Conservation (phyloP, 768 basidiomycete species). For the Mycena galericulata region DNA sequence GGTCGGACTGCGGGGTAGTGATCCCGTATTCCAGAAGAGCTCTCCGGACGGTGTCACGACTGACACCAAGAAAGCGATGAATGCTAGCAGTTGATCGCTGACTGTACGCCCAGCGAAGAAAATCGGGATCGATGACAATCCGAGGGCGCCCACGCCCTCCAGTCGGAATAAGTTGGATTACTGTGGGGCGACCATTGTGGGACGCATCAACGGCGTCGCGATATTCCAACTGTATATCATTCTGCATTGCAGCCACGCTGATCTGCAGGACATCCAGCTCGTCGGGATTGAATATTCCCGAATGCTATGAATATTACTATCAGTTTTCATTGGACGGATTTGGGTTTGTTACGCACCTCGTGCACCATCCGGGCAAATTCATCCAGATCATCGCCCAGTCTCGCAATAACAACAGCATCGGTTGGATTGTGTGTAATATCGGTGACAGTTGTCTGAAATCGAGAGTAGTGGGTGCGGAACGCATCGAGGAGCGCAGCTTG, state of each 20-base stretch:
- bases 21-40: slow-evolving; percentile 40
- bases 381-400: slow-evolving; percentile 4
- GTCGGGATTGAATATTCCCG: background rate
- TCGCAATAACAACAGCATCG: background rate
- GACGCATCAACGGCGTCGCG: slow-evolving; percentile 14
- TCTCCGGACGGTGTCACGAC: slow-evolving; percentile 31
- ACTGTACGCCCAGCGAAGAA: slow-evolving; percentile 37
- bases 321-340: background rate
- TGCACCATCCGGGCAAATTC: background rate
- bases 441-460: background rate
- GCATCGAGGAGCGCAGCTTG: slow-evolving; percentile 4
- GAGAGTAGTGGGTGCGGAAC: background rate
- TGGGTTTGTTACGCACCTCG: background rate
- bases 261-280: background rate
- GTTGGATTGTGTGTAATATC: background rate
- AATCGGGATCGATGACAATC: slow-evolving; percentile 41
- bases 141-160: slow-evolving; percentile 40
- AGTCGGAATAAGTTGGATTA: slow-evolving; percentile 8
- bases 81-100: slow-evolving; percentile 35
- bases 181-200: slow-evolving; percentile 4
- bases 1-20: slow-evolving; percentile 33
- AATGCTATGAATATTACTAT: background rate
- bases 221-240: slow-evolving; percentile 11
- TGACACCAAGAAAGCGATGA: slow-evolving; percentile 29
- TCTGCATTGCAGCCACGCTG: slow-evolving; percentile 18